Base-by-base conservation (phyloP, 345 rosid species). In the Turnera subulata region DNA sequence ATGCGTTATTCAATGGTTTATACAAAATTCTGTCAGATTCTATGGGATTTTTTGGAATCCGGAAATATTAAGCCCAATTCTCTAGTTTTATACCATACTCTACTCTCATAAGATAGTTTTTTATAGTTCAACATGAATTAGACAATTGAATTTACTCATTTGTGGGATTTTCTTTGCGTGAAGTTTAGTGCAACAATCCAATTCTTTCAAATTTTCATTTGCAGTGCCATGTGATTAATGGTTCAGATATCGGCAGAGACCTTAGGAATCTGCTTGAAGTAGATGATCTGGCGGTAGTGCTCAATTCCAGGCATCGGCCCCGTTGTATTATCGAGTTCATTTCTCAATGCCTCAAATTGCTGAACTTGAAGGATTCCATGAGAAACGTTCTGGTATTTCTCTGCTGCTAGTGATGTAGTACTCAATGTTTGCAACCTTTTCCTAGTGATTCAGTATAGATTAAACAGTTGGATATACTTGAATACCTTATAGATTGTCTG, bases 171-270 rank as follows among this genome's bases (percentile, higher is more conserved):
- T 23, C 38, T 23, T 35, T 18, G 25, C 53, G 12, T 46, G 44
- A 53, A 44, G 50, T 46, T 61, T n/a, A n/a, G 63, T 22, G 56
- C 61, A 46, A 12, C 53, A 21, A 6, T 10, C 55, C 1, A n/a
- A 15, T 22, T n/a, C 38, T 58, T 14, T 25, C 16, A 65, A 33
- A 14, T 25, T 40, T 25, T n/a, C 39, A 18, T 62, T 45, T 76
- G 85, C 82, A 92, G 97, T 86, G 97, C 63, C 98, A 92, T 78
- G 73, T 89, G 63, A 64, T 60, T 45, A 75, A 79, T 62, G 94
- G 86, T 50, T 89, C 98, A 20, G 91, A 92, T 69, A 50, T 82
- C 26, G 75, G 73, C 46, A 62, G 24, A 63, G 98, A 92, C 72
- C 91, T 92, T 22, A 25, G 57, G 46, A 59, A 70, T 68, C 44